A percentile compares a stretch with the other conserved stretches of the same genome.
phyloP scores from a whole-genome alignment of 768 basidiomycete species.

The Rhizopogon sp. region DNA sequence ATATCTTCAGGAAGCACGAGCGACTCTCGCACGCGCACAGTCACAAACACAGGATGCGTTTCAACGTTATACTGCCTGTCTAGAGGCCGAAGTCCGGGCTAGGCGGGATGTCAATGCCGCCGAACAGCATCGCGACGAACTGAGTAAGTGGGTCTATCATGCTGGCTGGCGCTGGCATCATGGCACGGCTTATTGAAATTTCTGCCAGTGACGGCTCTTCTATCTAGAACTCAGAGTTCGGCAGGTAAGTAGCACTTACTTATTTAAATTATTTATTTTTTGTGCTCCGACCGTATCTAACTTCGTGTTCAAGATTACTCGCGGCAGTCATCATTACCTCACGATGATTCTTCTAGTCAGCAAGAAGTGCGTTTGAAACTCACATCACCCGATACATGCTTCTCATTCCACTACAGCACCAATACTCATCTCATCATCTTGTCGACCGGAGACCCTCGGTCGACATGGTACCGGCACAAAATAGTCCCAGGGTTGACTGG shows the following conservation, averaged over 20 bases:
- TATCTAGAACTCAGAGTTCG: slow-evolving; percentile 30
- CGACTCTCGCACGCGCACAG: slow-evolving; percentile 56
- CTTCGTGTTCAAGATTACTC: slow-evolving; percentile 23
- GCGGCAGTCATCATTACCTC: slow-evolving; percentile 25
- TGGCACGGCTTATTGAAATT: slow-evolving; percentile 5
- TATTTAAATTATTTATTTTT: slow-evolving; percentile 3
- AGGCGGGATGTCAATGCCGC: slow-evolving; percentile 57
- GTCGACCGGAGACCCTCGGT: slow-evolving; percentile 26
- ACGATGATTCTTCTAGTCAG: slow-evolving; percentile 26
- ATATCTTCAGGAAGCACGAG: slow-evolving; percentile 57
- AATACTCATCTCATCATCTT: slow-evolving; percentile 30
- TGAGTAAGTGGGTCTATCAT: slow-evolving; percentile 28
- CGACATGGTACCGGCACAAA: slow-evolving; percentile 28
- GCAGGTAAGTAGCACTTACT: slow-evolving; percentile 23
- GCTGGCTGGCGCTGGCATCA: slow-evolving; percentile 10
- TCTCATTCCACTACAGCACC: slow-evolving; percentile 16
- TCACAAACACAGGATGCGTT: slow-evolving; percentile 72
- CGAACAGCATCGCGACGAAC: slow-evolving; percentile 67
- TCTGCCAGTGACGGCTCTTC: slow-evolving; percentile 26
- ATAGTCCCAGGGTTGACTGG: slow-evolving; percentile 30
- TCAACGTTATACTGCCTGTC: slow-evolving; percentile 60
- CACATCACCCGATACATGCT: slow-evolving; percentile 8
- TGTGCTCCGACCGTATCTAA: slow-evolving; percentile 13
- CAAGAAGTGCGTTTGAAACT: slow-evolving; percentile 26
- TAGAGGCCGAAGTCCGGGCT: slow-evolving; percentile 65